Evolutionary conservation across 495 filamentous ascomycete species (phyloP), one percentile per base, ranked within the genome.

Genomic region (Penicilliopsis zonata): DNA sequence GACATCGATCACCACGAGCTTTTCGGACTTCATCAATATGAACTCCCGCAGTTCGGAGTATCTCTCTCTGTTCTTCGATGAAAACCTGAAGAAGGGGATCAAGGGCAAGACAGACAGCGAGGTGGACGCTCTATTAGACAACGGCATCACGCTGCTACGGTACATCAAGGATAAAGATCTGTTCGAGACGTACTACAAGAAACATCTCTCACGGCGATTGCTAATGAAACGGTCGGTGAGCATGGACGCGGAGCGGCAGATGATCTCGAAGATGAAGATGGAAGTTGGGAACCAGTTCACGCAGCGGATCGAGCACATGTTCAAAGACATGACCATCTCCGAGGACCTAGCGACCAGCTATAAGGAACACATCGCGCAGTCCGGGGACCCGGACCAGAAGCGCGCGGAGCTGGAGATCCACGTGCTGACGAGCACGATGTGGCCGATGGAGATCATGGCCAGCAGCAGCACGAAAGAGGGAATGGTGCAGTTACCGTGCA

Each of bases 181-280:
- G 43, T 99, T 96, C 37, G 92, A 99, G 53, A 69, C 82, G 2
- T 96, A 99, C 57, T 96, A 96, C 61, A 95, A 96, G 63, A 96
- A 94, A 50, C 90, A 99, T 60, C 69, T 99, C 0, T 85, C 82
- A 19, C 74, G 80, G 33, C 72, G 92, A 9, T 58, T 99, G 24
- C 61, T 99, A 13, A 82, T 85, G 69, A 77, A 78, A 42, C 86
- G 86, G 31, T 84, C 86, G 1, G 72, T 86, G 35, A 92, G 82
- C 45, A 81, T 80, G 47, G 86, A 94, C 48, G 79, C 79, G 1
- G 90, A 99, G 58, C 82, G 87, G 47, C 80, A 88, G 41, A 94
- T 99, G 80, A 92, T 96, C 28, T 80, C 76, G 2, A 78, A 88
- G 36, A 92, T 99, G 83, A 94, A 94, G 61, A 69, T 86, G 42